Base-by-base conservation (phyloP, 768 basidiomycete species). In the Macrocybe gigantea region DNA sequence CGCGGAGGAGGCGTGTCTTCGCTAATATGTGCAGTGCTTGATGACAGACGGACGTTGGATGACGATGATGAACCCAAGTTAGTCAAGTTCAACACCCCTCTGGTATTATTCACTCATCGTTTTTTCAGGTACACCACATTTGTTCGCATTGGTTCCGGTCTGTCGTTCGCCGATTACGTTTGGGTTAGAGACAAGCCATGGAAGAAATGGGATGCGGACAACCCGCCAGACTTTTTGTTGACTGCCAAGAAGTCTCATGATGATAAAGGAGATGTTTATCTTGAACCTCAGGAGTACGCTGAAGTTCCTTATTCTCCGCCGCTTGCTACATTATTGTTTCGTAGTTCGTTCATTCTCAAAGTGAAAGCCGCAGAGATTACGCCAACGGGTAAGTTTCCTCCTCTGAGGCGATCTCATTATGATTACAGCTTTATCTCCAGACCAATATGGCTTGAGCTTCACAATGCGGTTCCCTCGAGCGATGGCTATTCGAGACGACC, bases 401-500 rank as follows among this genome's bases (percentile, higher is more conserved):
- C 33, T 32, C n/a, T 34, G 31, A 14, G 7, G 29, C 12, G 30
- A 13, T 13, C 30, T n/a, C 29, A 36, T 41, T 49, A 7, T 38
- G 32, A 47, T 35, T 38, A 38, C 41, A 44, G 42, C 53, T 54
- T 51, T 11, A 33, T 35, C n/a, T 10, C 3, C 37, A 83, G 93
- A 92, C 54, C 83, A 83, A 55, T 97, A 91, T 56, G 86, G 87
- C 45, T 63, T 93, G 53, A 87, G 85, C 4, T 80, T 85, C 52
- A 98, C 95, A 0, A 86, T 99, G 82, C 84, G 96, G 14, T 99
- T 99, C 60, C 95, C 96, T 39, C 79, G 94, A 48, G 92, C 89
- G 11, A 57, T 91, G 40, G 60, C 66, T 2, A 91, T 94, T 50
- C 79, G 91, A 15, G 88, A 89, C 43, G 93, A 96, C 56, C 72